Conservation (phyloP, 73 alveolate genomes). For the Diophrys appendiculata region DNA sequence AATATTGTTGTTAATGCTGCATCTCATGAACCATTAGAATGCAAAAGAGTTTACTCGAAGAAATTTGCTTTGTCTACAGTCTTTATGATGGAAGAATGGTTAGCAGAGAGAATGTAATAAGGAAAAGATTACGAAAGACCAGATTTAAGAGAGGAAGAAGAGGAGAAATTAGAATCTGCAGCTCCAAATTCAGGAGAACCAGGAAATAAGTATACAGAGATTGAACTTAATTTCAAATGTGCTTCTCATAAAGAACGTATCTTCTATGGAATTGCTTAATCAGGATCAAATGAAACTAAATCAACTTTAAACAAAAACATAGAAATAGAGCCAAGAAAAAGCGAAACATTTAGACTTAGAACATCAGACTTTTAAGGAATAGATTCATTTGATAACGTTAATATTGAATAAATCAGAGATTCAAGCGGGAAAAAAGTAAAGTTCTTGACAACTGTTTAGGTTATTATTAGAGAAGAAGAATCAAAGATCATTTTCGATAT, state of each 20-base stretch:
- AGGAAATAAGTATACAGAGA: too few relatives aligned
- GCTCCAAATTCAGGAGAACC: too few relatives aligned
- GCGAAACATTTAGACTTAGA: too few relatives aligned
- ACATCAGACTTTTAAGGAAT: too few relatives aligned
- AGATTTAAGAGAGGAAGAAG: conserved; percentile 6
- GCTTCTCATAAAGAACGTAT: too few relatives aligned
- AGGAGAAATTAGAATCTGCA: too few relatives aligned
- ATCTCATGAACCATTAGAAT: not conserved
- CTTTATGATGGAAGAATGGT: conserved; percentile 26
- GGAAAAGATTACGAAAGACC: conserved; percentile 34
- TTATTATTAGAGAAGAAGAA: not conserved
- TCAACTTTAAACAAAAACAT: too few relatives aligned
- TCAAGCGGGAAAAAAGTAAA: not conserved
- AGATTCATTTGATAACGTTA: too few relatives aligned
- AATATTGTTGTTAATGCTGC: conserved; percentile 4
- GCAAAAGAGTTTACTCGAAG: not conserved
- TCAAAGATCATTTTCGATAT: not conserved
- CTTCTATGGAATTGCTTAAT: too few relatives aligned
- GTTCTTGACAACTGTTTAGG: not conserved
- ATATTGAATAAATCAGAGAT: not conserved
- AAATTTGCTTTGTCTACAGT: not conserved
- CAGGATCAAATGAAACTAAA: too few relatives aligned
- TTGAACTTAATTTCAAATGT: too few relatives aligned
- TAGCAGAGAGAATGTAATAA: conserved; percentile 1
- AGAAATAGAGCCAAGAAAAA: too few relatives aligned